Conservation (phyloP, 23 red algal species). For the Gracilaria domingensis region DNA sequence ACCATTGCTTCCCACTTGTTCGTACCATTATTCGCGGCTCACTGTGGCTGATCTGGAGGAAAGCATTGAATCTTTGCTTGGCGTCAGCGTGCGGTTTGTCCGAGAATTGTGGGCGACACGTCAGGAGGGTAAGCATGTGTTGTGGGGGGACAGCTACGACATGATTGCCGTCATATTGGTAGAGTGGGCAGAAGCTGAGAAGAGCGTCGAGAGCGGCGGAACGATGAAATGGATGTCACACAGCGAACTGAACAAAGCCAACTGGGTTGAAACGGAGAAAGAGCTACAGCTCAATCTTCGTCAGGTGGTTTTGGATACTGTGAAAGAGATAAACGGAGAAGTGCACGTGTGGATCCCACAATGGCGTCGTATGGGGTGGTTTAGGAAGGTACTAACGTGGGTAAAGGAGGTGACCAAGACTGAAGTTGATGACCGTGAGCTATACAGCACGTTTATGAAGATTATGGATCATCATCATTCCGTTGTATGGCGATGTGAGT, state of each 20-base stretch:
- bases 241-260: background rate
- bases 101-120: background rate
- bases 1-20: conserved; percentile 3
- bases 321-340: conserved; percentile 5
- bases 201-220: background rate
- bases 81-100: background rate
- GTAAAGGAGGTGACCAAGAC: background rate
- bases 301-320: background rate
- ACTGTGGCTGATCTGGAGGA: background rate
- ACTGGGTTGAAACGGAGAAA: conserved; percentile 15
- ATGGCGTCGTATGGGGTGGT: background rate
- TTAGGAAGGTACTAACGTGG: background rate
- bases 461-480: conserved; percentile 10
- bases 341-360: background rate
- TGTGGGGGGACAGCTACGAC: background rate
- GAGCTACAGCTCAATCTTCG: background rate
- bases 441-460: background rate
- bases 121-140: background rate
- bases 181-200: conserved; percentile 16
- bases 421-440: background rate
- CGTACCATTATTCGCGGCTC: background rate
- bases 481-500: background rate
- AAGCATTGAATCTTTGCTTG: background rate
- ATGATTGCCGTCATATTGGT: background rate
- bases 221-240: conserved; percentile 11